These are phyloP conservation scores for Beauveria sp. DNA, from an alignment of 2,329 filamentous ascomycete genomes.

Conservation along the genomic window DNA sequence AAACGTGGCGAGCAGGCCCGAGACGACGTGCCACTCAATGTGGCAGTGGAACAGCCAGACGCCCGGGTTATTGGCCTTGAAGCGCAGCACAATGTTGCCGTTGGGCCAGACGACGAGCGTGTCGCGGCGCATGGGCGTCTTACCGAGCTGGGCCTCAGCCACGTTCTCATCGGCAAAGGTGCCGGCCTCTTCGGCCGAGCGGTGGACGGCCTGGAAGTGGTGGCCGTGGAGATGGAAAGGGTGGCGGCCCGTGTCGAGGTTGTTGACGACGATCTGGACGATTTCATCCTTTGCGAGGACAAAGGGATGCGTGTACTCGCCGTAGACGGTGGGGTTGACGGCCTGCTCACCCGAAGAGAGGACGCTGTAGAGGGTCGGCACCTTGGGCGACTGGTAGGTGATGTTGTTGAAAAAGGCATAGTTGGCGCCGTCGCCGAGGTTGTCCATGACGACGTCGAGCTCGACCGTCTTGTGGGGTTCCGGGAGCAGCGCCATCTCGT, in stretches of 20 bases:
- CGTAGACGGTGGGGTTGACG: slow-evolving; percentile 55
- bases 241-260: slow-evolving; percentile 62
- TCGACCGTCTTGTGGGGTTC: slow-evolving; percentile 56
- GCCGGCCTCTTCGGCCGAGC: slow-evolving; percentile 50
- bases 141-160: slow-evolving; percentile 39
- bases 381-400: slow-evolving; percentile 66
- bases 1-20: slow-evolving; percentile 59
- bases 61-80: slow-evolving; percentile 59
- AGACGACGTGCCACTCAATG: slow-evolving; percentile 68
- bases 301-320: slow-evolving; percentile 56
- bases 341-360: slow-evolving; percentile 55
- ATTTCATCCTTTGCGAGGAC: slow-evolving; percentile 60
- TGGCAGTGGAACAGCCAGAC: slow-evolving; percentile 75
- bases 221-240: slow-evolving; percentile 77
- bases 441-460: slow-evolving; percentile 56
- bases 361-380: slow-evolving; percentile 72
- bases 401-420: slow-evolving; percentile 68
- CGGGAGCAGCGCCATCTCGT: slow-evolving; percentile 52
- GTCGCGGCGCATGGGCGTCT: slow-evolving; percentile 59
- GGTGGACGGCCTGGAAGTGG: slow-evolving; percentile 60
- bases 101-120: slow-evolving; percentile 57
- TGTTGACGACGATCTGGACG: slow-evolving; percentile 73
- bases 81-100: slow-evolving; percentile 63
- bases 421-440: slow-evolving; percentile 52
- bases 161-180: slow-evolving; percentile 42